phyloP scores from a whole-genome alignment of 177 flowering plant genomes.

The Vitis hybrid region DNA sequence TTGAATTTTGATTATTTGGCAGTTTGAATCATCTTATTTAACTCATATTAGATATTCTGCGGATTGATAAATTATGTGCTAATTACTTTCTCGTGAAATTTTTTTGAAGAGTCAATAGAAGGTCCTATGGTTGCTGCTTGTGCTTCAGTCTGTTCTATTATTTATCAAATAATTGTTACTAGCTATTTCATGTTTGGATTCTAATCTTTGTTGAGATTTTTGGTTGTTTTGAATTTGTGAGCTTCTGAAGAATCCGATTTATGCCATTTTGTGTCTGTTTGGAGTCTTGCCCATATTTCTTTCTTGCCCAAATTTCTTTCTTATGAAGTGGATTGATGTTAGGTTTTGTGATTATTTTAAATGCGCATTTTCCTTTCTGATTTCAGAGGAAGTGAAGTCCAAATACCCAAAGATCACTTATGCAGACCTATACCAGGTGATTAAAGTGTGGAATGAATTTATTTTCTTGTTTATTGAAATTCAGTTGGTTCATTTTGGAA shows the following conservation, averaged over 20 bases:
- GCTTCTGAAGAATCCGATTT: background rate
- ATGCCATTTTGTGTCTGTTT: background rate
- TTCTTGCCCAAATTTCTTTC: background rate
- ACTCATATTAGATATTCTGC: no score
- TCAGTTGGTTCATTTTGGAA: conserved; percentile 2
- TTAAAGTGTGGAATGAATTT: background rate
- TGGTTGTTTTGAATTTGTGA: background rate
- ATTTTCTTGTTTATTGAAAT: background rate
- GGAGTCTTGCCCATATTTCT: background rate
- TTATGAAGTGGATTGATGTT: background rate
- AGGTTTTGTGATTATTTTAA: background rate
- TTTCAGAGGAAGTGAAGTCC: conserved; percentile 74
- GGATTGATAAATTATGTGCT: no score
- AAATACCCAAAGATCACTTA: conserved; percentile 77
- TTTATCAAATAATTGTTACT: no score
- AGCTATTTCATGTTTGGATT: background rate
- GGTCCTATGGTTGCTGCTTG: no score
- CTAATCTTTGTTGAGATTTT: background rate
- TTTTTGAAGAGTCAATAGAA: no score
- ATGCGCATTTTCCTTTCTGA: conserved; percentile 13
- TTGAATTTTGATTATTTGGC: no score
- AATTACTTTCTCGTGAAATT: no score
- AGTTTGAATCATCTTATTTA: no score
- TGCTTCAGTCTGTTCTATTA: no score
- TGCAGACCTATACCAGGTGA: conserved; percentile 93